Base-by-base conservation (phyloP, 1,284 basidiomycete species). In the Abortiporus biennis region DNA sequence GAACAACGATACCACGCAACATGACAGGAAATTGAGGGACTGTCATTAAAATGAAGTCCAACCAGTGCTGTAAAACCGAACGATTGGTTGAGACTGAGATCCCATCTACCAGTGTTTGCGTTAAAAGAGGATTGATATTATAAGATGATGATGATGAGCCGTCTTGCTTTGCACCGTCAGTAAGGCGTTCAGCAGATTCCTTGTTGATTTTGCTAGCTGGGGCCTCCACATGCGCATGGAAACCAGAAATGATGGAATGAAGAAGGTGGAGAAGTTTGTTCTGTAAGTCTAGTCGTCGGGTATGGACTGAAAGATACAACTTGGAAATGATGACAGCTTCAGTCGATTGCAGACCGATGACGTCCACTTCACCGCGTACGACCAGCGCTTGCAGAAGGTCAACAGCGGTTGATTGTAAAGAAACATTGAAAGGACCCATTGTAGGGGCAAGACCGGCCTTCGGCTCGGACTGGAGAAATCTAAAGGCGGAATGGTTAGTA, bases 11-110 rank as follows among this genome's bases (percentile, higher is more conserved):
- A 12, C 71, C 64, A 32, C 80, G 76, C 5, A 90, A 66, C 17
- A 76, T 68, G 33, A 80, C 78, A 46, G 88, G 85, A 54, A 91
- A 88, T 51, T 89, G 83, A 0, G 90, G 83, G 6, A 94, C 68
- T 0, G 90, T 88, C 83, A 91, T 91, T 41, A 97, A 74, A 44
- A 97, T 74, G 58, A 99, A 98, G 61, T 98, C 95, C 17, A 97
- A 74, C 95, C 95, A 99, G 57, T 96, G 90, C 56, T 95, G 92
- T 11, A 96, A 64, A 17, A 94, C 74, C 1, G 88, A 74, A 16
- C 83, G 78, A 61, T 94, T 95, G 17, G 73, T 66, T 4, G 72
- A 66, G 3, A 69, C 62, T 3, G 81, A 69, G 32, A 98, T 80
- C 1, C 90, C 95, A 54, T 92, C 87, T 13, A 87, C 71, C 16